Conservation (phyloP, 805 yeast genomes). For the Metschnikowia vanudenii region DNA sequence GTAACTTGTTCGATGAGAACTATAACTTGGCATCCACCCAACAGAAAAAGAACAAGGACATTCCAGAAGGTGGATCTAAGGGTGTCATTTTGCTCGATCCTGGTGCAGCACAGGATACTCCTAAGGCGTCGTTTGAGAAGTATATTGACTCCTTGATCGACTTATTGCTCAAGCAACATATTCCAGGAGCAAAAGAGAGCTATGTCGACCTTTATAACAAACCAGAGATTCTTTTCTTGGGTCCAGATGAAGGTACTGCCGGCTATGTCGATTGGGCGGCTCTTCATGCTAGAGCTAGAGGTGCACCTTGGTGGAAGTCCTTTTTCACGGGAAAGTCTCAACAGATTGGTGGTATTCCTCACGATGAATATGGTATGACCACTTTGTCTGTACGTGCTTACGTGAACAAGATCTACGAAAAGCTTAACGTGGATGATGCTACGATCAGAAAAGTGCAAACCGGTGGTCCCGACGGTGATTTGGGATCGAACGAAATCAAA, state of each 20-base stretch:
- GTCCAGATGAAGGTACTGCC: conserved; percentile 99
- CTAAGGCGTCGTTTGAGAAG: conserved; percentile 84
- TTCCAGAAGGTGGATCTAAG: conserved; percentile 98
- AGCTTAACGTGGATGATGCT: conserved; percentile 58
- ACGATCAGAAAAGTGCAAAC: conserved; percentile 83
- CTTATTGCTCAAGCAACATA: conserved; percentile 64
- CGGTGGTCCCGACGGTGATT: conserved; percentile 99
- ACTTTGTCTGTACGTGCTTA: conserved; percentile 90
- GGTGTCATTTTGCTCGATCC: conserved; percentile 90
- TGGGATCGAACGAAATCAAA: conserved; percentile 92
- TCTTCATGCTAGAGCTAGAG: conserved; percentile 83
- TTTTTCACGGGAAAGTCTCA: conserved; percentile 96
- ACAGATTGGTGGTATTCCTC: conserved; percentile 93
- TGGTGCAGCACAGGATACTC: conserved; percentile 71
- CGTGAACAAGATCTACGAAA: conserved; percentile 83
- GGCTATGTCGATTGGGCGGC: conserved; percentile 97
- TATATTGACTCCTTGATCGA: conserved; percentile 91
- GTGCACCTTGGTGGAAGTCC: conserved; percentile 98
- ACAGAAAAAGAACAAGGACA: conserved; percentile 95
- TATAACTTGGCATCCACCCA: conserved; percentile 94
- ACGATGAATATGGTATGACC: conserved; percentile 97
- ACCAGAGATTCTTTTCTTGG: conserved; percentile 91
- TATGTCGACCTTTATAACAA: conserved; percentile 81
- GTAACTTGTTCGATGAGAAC: conserved; percentile 92
- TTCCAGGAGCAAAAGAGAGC: conserved; percentile 76